phyloP scores from a whole-genome alignment of 1,284 basidiomycete genomes.

The Schizophyllum commune region DNA sequence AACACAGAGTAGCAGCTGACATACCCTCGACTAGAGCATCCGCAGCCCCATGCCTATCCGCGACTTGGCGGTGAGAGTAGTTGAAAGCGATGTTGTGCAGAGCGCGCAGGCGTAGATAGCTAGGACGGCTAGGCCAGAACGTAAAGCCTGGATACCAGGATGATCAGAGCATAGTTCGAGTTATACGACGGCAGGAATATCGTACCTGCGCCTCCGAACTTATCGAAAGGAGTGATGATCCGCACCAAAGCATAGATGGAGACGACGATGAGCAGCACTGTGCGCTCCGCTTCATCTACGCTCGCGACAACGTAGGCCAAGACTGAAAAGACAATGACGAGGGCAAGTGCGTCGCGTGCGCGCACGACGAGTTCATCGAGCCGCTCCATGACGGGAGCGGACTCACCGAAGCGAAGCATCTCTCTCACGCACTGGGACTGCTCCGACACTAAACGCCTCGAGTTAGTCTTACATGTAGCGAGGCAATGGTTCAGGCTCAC shows the following conservation, averaged over 20 bases:
- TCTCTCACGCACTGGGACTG: neutral
- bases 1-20: neutral
- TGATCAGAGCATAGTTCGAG: too few relatives aligned
- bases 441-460: neutral
- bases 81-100: neutral
- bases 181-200: too few relatives aligned
- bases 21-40: neutral
- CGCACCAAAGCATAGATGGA: neutral
- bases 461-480: neutral
- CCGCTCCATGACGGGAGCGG: neutral
- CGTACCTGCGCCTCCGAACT: neutral
- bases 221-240: neutral
- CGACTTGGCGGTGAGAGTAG: neutral
- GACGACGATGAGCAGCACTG: neutral
- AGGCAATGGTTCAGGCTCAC: neutral
- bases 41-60: neutral
- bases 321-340: neutral
- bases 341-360: neutral
- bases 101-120: neutral
- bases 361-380: neutral
- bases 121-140: neutral
- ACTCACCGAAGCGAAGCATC: neutral
- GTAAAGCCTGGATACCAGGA: neutral
- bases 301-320: neutral
- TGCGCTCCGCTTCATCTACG: neutral